Evolutionary conservation across 2,329 filamentous ascomycete species (phyloP), one percentile per base, ranked within the genome.

Genomic region (Davidsoniella eucalypti): DNA sequence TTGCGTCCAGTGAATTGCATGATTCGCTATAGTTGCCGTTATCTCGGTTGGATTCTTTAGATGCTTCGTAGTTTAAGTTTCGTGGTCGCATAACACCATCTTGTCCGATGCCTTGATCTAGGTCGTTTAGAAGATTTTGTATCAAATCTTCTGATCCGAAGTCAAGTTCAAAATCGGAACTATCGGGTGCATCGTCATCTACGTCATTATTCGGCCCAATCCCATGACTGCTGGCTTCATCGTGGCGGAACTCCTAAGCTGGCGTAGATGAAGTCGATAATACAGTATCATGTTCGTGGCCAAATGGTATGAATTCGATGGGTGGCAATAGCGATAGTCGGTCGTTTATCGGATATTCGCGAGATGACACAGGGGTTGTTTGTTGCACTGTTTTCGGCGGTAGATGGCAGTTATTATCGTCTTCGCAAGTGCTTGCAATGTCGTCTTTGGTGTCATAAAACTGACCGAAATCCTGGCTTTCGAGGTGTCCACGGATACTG

Each of bases 1-100:
- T 54, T 47, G 50, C 50, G 45, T 37, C 18, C 18, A 26, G 41
- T 14, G 44, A 42, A 45, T 48, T 44, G 29, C 16, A 23, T 14
- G 18, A 26, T 26, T 45, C 33, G n/a, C 8, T 6, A 23, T 45
- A 26, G 23, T 39, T 18, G 9, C 21, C 12, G 7, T 38, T 25
- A 23, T 23, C 6, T 26, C 14, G 5, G 14, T 44, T 5, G 9
- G 17, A 4, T 33, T 25, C 5, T 4, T 39, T 10, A 14, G 26
- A 29, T 1, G 26, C 4, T 4, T 29, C 26, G 26, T 7, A 29
- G 26, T 36, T 26, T 3, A 29, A 12, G 5, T 17, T n/a, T n/a
- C 16, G 14, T 6, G 26, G 14, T 44, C 47, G 25, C 25, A 39
- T 26, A 6, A 4, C 8, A 21, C 40, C 33, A 23, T 18, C 18